Percentiles rank a stretch among this genome's conserved stretches.
Evolutionary conservation across 2,329 filamentous ascomycete genomes (phyloP).

Genomic region (Colletotrichum euphorbiae): DNA sequence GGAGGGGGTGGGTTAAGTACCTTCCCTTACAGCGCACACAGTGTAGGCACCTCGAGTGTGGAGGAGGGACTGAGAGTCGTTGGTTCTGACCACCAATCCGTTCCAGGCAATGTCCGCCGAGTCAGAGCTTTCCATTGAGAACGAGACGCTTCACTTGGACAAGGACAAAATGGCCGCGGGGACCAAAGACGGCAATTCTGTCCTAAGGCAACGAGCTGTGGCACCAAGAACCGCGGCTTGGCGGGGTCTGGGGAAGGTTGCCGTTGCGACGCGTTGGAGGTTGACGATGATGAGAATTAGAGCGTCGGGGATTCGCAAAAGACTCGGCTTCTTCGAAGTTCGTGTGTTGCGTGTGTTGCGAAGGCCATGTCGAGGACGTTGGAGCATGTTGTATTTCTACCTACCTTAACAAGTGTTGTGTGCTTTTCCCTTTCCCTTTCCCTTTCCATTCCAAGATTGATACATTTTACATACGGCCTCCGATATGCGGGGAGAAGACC

Average conservation of each 20-base stretch:
- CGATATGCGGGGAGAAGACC: slow-evolving; percentile 28
- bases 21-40: too few relatives aligned
- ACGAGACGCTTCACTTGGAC: slow-evolving; percentile 5
- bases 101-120: slow-evolving; percentile 34
- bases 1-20: slow-evolving; percentile 25
- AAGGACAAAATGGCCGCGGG: slow-evolving; percentile 32
- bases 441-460: background rate
- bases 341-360: too few relatives aligned
- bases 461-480: background rate
- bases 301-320: slow-evolving; percentile 15
- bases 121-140: background rate
- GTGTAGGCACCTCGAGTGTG: background rate
- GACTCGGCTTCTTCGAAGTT: slow-evolving; percentile 3
- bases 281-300: background rate
- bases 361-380: background rate
- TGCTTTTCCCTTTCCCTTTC: too few relatives aligned
- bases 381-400: too few relatives aligned
- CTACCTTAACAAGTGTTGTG: too few relatives aligned
- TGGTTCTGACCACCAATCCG: slow-evolving; percentile 23
- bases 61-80: background rate
- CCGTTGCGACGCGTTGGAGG: background rate
- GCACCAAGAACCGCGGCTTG: background rate
- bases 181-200: slow-evolving; percentile 32
- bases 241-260: background rate
- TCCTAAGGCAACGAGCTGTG: background rate